These are phyloP conservation scores for Penicillium coprophilum DNA, from an alignment of 495 filamentous ascomycete species.

Conservation along the genomic window DNA sequence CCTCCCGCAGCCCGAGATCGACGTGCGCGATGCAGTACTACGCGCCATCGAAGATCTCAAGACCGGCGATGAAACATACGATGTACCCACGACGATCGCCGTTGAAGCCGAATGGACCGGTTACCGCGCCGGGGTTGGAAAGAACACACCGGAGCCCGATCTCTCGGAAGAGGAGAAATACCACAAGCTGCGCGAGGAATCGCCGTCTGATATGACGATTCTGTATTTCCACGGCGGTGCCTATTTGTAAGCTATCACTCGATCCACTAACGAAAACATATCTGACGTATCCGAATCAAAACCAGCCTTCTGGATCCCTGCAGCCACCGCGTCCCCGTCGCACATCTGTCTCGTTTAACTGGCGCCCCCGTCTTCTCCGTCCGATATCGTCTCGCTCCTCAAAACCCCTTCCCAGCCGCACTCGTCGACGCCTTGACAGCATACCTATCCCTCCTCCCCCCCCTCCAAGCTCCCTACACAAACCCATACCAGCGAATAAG, in stretches of 20 bases:
- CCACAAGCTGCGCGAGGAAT: conserved; percentile 67
- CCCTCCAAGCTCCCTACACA: conserved; percentile 72
- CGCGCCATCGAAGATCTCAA: conserved; percentile 65
- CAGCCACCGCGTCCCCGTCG: conserved; percentile 54
- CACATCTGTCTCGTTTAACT: conserved; percentile 50
- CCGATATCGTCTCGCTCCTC: conserved; percentile 85
- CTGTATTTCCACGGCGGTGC: conserved; percentile 90
- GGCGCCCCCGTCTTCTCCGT: conserved; percentile 68
- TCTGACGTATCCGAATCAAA: conserved; percentile 10
- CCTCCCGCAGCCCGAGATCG: conserved; percentile 55
- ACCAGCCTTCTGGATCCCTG: conserved; percentile 69
- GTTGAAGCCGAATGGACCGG: conserved; percentile 90
- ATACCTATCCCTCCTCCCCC: conserved; percentile 81
- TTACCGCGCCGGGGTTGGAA: conserved; percentile 57
- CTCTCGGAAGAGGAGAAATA: conserved; percentile 73
- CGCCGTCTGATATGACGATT: conserved; percentile 62
- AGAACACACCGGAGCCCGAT: conserved; percentile 53
- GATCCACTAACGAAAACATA: not conserved
- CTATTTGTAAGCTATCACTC: conserved; percentile 53
- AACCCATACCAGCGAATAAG: conserved; percentile 63
- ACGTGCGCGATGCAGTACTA: conserved; percentile 58
- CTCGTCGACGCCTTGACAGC: conserved; percentile 79
- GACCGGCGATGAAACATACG: conserved; percentile 45
- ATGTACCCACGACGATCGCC: conserved; percentile 52
- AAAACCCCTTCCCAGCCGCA: conserved; percentile 78